These are phyloP conservation scores for Hypoxylon rickii DNA, from an alignment of 495 filamentous ascomycete species.

Conservation along the genomic window DNA sequence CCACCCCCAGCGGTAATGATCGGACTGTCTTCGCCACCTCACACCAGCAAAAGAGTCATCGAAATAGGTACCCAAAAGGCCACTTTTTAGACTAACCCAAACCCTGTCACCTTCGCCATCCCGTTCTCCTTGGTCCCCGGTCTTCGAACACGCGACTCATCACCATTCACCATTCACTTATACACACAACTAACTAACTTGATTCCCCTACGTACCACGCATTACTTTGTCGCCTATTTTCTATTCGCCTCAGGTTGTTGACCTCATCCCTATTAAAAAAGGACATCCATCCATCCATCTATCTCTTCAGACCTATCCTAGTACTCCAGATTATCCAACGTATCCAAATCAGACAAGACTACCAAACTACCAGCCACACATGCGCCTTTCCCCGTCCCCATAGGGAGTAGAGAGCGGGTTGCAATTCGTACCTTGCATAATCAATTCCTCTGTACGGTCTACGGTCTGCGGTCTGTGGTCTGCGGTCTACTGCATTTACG, in stretches of 20 bases:
- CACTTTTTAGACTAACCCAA: conserved; percentile 39
- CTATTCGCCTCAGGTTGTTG: conserved; percentile 30
- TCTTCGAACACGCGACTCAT: conserved; percentile 42
- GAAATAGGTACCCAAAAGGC: conserved; percentile 40
- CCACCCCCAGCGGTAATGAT: conserved; percentile 46
- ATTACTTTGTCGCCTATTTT: conserved; percentile 11
- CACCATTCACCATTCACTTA: conserved; percentile 25
- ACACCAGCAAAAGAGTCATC: conserved; percentile 53
- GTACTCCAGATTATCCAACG: background rate
- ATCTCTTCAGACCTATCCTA: background rate
- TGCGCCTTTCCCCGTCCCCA: conserved; percentile 5
- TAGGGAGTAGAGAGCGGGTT: conserved; percentile 29
- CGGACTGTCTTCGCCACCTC: conserved; percentile 46
- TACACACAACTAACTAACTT: background rate
- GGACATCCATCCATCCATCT: background rate
- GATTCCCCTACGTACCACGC: no score
- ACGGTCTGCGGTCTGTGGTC: no score
- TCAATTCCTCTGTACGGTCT: conserved; percentile 18
- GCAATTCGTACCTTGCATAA: conserved; percentile 43
- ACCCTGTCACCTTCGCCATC: conserved; percentile 40
- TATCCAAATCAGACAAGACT: background rate
- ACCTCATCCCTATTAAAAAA: conserved; percentile 9
- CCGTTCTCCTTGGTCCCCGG: conserved; percentile 35
- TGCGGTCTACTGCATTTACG: no score
- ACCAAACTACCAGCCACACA: conserved; percentile 25